Conservation (phyloP, 2,329 filamentous ascomycete species). For the Colletotrichum horii region DNA sequence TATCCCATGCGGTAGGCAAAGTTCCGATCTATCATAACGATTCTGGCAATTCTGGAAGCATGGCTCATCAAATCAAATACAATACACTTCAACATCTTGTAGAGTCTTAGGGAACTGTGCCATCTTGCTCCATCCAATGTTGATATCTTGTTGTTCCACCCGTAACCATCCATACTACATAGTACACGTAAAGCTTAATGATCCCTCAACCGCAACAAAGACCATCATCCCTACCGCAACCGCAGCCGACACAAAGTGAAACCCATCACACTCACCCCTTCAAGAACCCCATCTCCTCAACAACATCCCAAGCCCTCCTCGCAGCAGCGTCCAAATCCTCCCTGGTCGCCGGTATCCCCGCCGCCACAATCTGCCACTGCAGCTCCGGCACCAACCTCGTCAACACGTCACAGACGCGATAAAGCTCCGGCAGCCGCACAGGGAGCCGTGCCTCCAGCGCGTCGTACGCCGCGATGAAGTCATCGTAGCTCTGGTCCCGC, state of each 20-base stretch:
- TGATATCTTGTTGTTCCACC: background rate
- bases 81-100: background rate
- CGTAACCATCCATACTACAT: too few relatives aligned
- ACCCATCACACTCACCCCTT: background rate
- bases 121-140: background rate
- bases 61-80: background rate
- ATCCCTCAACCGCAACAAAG: background rate
- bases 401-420: background rate
- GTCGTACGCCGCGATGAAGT: background rate
- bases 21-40: too few relatives aligned
- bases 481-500: background rate
- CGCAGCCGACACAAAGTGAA: background rate
- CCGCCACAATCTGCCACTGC: background rate
- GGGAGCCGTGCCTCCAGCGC: background rate
- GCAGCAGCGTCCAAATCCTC: background rate
- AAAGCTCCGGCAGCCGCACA: background rate
- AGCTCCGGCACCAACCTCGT: background rate
- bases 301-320: background rate
- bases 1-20: too few relatives aligned
- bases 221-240: rapidly evolving
- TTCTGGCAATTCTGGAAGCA: background rate
- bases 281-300: background rate
- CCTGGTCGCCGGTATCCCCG: background rate
- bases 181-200: too few relatives aligned
- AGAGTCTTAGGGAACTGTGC: background rate